Evolutionary conservation across 768 basidiomycete genomes (phyloP), one percentile per base, ranked within the genome.

Genomic region (Amanita muscaria): DNA sequence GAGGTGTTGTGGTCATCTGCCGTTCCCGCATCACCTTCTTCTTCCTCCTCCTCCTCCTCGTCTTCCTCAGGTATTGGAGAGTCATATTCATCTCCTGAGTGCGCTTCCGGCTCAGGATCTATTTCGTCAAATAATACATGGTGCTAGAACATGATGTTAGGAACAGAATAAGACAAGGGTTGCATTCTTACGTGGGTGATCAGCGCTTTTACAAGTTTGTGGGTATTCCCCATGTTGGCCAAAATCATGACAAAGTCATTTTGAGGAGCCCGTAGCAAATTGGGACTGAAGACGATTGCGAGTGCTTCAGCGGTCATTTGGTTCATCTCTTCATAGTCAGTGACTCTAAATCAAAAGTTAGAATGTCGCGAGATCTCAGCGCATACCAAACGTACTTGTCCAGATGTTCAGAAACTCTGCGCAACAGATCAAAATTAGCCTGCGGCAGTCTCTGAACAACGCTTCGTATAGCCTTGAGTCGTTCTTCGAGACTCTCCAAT

Each of bases 301-400:
- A 92, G 69, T 5, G 83, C 80, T 51, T 89, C 82, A 1, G 86
- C 80, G 2, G 84, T 87, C 89, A 92, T 92, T 48, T 91, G 88
- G 53, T 90, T 92, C 39, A 80, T 74, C 47, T 90, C 88, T 57
- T 91, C 88, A 61, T 74, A 87, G 56, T 90, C 87, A 3, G 87
- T 86, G n/a, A 90, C 84, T 56, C 86, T 86, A 56, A 4, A 36
- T 25, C 33, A 34, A 11, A 11, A 27, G 10, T 18, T 35, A 30
- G 47, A 8, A 39, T 22, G 30, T 37, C 18, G 6, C 25, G 27
- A 10, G 9, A 19, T 23, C 9, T 35, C 24, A 16, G n/a, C 47
- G 14, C 9, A 24, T n/a, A 38, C 11, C 39, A 25, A 3, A 64
- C 69, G 15, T 23, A 79, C 80, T 68, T 77, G 62, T 91, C 87